A percentile compares a stretch with the other conserved stretches of the same genome.
Conservation (phyloP, 192 early-diverging fungal genomes). For the Backusella tarrabulga region DNA sequence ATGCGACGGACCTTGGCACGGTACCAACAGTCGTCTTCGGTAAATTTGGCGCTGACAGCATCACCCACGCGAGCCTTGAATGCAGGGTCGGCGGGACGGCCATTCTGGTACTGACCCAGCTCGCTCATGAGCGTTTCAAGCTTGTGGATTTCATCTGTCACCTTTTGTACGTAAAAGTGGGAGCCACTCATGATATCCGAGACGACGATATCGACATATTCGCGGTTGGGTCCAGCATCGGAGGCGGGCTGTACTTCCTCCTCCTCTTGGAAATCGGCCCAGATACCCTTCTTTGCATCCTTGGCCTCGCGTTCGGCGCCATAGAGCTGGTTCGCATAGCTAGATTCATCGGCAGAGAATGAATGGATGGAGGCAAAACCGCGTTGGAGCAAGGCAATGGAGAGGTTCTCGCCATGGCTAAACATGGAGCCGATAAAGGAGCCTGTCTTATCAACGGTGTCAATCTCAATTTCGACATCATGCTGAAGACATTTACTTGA, state of each 20-base stretch:
- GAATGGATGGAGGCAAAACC: slow-evolving; percentile 86
- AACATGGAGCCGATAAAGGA: slow-evolving; percentile 91
- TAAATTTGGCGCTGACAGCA: slow-evolving; percentile 80
- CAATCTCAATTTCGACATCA: slow-evolving; percentile 90
- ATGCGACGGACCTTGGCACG: slow-evolving; percentile 78
- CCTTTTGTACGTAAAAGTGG: slow-evolving; percentile 65
- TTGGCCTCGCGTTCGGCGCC: slow-evolving; percentile 81
- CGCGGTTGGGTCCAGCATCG: slow-evolving; percentile 56
- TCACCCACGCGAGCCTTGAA: slow-evolving; percentile 69
- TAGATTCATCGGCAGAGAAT: slow-evolving; percentile 83
- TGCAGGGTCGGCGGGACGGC: slow-evolving; percentile 32
- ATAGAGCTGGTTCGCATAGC: slow-evolving; percentile 64
- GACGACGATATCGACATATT: slow-evolving; percentile 74
- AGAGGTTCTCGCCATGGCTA: slow-evolving; percentile 67
- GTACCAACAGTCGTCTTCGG: slow-evolving; percentile 88
- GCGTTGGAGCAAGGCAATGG: slow-evolving; percentile 68
- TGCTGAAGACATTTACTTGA: slow-evolving; percentile 74
- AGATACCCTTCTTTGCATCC: slow-evolving; percentile 64
- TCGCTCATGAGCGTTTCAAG: slow-evolving; percentile 87
- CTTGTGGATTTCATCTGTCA: slow-evolving; percentile 52
- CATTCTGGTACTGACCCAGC: slow-evolving; percentile 62
- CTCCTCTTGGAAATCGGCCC: slow-evolving; percentile 57
- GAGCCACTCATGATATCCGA: slow-evolving; percentile 61
- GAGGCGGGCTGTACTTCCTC: slow-evolving; percentile 43
- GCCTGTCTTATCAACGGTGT: slow-evolving; percentile 87